These are phyloP conservation scores for Euphorbia celastroides DNA, from an alignment of 441 rosid species.

Conservation along the genomic window DNA sequence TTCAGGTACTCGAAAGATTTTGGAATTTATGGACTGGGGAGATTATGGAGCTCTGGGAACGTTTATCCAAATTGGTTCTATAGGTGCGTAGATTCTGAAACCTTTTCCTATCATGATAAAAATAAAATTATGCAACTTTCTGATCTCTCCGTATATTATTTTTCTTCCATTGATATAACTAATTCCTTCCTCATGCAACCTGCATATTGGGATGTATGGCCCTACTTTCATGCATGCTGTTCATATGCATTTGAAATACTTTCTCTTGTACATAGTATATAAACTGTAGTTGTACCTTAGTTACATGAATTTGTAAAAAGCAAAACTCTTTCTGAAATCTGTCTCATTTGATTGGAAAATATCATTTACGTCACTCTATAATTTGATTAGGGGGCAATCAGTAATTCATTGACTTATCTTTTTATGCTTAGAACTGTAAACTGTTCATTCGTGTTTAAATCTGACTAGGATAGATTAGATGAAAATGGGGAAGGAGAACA, in stretches of 20 bases:
- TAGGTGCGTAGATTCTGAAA: constrained; percentile 41
- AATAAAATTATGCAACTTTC: neutral
- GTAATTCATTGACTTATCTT: too few species aligned
- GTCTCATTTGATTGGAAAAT: neutral
- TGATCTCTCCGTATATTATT: neutral
- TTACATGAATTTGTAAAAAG: neutral
- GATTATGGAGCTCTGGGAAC: constrained; percentile 74
- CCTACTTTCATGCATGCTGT: neutral
- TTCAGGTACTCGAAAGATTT: constrained; percentile 80
- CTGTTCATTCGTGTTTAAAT: too few species aligned
- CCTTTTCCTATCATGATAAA: neutral
- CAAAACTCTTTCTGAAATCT: neutral
- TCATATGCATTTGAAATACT: neutral
- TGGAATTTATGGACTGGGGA: constrained; percentile 98
- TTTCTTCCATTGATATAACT: neutral
- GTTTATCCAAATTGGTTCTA: constrained; percentile 75
- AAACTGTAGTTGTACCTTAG: neutral
- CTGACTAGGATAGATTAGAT: too few species aligned
- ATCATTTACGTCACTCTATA: neutral
- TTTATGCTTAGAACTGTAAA: too few species aligned
- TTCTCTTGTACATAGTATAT: neutral
- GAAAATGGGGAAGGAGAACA: too few species aligned
- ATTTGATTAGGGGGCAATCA: neutral
- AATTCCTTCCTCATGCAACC: neutral
- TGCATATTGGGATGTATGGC: neutral